A percentile compares a stretch with the other conserved stretches of the same genome.
Evolutionary conservation across 179 eudicot species (phyloP).

Genomic region (Actinidia chinensis): DNA sequence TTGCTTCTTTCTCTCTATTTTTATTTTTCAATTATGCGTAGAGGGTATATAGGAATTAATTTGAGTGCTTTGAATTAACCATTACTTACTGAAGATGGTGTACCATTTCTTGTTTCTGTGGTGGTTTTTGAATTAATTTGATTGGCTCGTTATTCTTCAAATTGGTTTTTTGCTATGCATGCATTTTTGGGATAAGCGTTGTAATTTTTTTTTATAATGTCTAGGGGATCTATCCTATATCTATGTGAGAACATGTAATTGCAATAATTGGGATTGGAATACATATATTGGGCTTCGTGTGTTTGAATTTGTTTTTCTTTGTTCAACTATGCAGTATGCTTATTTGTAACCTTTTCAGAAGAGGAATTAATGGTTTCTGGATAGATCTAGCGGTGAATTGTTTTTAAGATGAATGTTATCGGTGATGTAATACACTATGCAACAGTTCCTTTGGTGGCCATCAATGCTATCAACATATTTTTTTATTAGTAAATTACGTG

Average conservation of each 20-base stretch:
- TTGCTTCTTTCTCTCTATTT: not conserved
- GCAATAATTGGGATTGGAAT: not conserved
- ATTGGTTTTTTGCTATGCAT: not conserved
- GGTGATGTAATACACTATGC: not conserved
- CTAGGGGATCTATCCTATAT: too few relatives aligned
- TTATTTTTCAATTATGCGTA: too few relatives aligned
- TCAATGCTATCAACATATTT: not conserved
- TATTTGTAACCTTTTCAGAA: not conserved
- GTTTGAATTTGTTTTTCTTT: not conserved
- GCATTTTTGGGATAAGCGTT: not conserved
- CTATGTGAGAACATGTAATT: not conserved
- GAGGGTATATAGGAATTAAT: constrained; percentile 49
- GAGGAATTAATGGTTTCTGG: not conserved
- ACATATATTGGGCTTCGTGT: not conserved
- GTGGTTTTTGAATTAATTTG: not conserved
- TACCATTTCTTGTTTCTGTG: not conserved
- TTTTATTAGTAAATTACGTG: not conserved
- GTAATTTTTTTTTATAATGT: not conserved
- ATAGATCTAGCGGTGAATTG: not conserved
- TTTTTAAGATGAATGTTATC: not conserved
- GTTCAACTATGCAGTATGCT: not conserved
- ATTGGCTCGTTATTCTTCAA: not conserved
- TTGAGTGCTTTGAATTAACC: constrained; percentile 85
- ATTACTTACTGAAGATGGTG: constrained; percentile 88
- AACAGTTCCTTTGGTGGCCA: not conserved